phyloP scores from a whole-genome alignment of 73 alveolate genomes.

The Blepharisma stoltei region DNA sequence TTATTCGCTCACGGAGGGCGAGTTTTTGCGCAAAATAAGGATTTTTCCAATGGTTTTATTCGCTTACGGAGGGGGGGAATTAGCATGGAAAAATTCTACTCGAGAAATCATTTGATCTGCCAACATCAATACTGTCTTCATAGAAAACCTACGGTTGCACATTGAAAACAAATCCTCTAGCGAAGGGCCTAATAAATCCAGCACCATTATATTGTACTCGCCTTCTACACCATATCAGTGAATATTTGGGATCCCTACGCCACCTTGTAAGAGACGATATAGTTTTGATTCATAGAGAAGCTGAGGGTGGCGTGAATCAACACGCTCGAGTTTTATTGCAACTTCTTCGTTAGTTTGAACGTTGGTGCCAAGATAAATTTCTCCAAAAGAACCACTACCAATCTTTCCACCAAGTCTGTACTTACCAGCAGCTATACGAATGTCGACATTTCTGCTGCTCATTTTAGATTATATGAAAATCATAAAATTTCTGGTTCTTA shows the following conservation, averaged over 20 bases:
- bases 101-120: conserved; percentile 80
- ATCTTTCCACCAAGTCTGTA: conserved; percentile 61
- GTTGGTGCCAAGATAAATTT: conserved; percentile 68
- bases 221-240: conserved; percentile 65
- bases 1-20: too few species aligned
- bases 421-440: conserved; percentile 64
- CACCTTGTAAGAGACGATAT: conserved; percentile 61
- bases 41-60: too few species aligned
- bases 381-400: conserved; percentile 94
- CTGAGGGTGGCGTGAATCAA: conserved; percentile 83
- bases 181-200: conserved; percentile 84
- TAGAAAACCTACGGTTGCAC: conserved; percentile 63
- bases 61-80: too few species aligned
- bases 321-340: conserved; percentile 80
- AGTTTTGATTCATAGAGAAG: conserved; percentile 88
- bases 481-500: too few species aligned
- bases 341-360: conserved; percentile 64
- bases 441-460: too few species aligned
- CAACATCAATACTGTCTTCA: conserved; percentile 72
- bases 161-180: conserved; percentile 74
- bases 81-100: conserved; percentile 70
- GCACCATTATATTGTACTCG: conserved; percentile 76
- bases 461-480: too few species aligned
- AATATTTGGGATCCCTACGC: conserved; percentile 73
- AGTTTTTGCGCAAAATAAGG: too few species aligned